Conservation (phyloP, 2,329 filamentous ascomycete genomes). For the Leptographium radiaticola region DNA sequence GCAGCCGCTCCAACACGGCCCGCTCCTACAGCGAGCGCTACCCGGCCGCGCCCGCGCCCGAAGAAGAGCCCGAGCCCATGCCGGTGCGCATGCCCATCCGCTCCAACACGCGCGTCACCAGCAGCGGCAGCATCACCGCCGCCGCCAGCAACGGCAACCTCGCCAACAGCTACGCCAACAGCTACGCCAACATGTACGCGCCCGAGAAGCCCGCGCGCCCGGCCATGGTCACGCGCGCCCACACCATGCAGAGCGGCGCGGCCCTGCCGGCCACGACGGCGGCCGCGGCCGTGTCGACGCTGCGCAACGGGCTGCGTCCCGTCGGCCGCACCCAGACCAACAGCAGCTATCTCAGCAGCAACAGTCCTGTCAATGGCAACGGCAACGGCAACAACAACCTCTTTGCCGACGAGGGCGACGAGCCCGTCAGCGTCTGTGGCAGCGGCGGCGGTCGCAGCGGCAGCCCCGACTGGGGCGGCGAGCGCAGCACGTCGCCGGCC, state of each 20-base stretch:
- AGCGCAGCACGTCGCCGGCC: conserved; percentile 40
- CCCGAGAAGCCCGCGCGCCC: conserved; percentile 24
- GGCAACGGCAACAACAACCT: conserved; percentile 25
- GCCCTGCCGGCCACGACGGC: conserved; percentile 9
- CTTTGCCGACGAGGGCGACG: conserved; percentile 34
- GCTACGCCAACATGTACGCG: background rate
- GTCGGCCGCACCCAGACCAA: conserved; percentile 30
- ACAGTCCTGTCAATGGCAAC: conserved; percentile 20
- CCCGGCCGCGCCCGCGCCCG: conserved; percentile 22
- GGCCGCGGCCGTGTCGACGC: conserved; percentile 7
- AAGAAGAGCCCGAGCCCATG: conserved; percentile 21
- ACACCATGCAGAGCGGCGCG: conserved; percentile 24
- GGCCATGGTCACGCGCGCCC: conserved; percentile 20
- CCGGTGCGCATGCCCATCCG: conserved; percentile 31
- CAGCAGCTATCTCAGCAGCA: conserved; percentile 4
- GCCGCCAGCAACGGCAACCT: conserved; percentile 1
- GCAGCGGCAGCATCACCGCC: conserved; percentile 9
- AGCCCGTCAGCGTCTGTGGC: conserved; percentile 28
- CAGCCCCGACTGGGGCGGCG: conserved; percentile 33
- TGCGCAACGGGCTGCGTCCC: conserved; percentile 32
- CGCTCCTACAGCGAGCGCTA: conserved; percentile 25
- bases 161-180: background rate
- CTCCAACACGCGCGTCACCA: conserved; percentile 18
- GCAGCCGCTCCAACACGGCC: conserved; percentile 34
- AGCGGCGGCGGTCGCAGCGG: conserved; percentile 20